phyloP scores from a whole-genome alignment of 805 yeast species.

The Sugiyamaella marilandica region DNA sequence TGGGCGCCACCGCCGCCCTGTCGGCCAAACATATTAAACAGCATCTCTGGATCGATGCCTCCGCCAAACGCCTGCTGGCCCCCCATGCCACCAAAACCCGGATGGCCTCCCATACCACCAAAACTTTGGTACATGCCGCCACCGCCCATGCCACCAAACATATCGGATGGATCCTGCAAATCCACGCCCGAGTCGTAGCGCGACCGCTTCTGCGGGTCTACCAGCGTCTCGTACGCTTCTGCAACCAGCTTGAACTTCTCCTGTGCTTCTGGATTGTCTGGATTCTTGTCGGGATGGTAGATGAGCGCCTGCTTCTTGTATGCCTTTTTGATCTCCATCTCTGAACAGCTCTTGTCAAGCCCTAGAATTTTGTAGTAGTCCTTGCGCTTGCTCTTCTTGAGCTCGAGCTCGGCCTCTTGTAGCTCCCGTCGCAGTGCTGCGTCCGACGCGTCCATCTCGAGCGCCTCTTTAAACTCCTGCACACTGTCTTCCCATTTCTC shows the following conservation, averaged over 20 bases:
- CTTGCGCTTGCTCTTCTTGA: conserved; percentile 37
- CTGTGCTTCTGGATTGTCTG: conserved; percentile 63
- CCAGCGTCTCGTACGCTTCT: conserved; percentile 77
- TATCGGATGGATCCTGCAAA: conserved; percentile 33
- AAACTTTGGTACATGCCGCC: conserved; percentile 57
- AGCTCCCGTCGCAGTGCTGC: conserved; percentile 33
- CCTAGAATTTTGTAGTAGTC: conserved; percentile 61
- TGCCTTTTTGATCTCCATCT: conserved; percentile 62
- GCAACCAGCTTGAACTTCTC: conserved; percentile 92
- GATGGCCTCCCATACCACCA: conserved; percentile 36
- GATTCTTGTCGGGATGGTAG: conserved; percentile 80
- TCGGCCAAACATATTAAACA: conserved; percentile 38
- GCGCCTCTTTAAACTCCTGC: conserved; percentile 33
- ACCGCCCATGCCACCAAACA: conserved; percentile 66
- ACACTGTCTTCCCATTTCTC: conserved; percentile 39
- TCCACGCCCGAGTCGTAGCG: conserved; percentile 87
- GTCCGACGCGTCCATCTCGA: conserved; percentile 37
- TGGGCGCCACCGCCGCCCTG: conserved; percentile 20
- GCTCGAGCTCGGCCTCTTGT: conserved; percentile 38
- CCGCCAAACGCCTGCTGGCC: conserved; percentile 56
- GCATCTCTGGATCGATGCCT: conserved; percentile 34
- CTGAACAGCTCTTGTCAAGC: conserved; percentile 47
- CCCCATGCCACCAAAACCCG: conserved; percentile 55
- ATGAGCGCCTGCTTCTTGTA: conserved; percentile 67
- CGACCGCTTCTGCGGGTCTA: conserved; percentile 84